Evolutionary conservation across 192 early-diverging fungal species (phyloP).

Genomic region (Backusella morwellensis): DNA sequence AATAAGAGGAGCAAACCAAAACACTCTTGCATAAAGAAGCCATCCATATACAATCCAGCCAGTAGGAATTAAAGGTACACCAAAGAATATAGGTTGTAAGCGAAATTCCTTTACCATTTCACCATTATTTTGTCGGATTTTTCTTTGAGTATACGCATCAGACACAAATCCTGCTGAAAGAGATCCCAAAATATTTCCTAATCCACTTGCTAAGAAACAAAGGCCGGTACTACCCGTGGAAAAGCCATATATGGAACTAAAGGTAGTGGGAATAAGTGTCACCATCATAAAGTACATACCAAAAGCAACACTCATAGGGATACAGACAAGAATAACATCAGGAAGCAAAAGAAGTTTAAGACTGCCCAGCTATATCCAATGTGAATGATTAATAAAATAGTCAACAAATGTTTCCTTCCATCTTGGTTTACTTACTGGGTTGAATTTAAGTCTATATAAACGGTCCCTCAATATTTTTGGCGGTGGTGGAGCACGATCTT

Average conservation of each 20-base stretch:
- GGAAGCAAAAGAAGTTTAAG: conserved; percentile 17
- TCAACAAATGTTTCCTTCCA: not conserved
- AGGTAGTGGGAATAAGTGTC: conserved; percentile 43
- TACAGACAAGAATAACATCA: conserved; percentile 21
- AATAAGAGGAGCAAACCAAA: conserved; percentile 10
- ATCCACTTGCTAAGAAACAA: conserved; percentile 46
- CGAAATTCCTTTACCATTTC: not conserved
- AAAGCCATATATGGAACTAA: conserved; percentile 39
- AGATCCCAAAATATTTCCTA: conserved; percentile 45
- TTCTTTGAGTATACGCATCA: not conserved
- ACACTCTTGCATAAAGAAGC: conserved; percentile 3
- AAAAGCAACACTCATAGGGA: conserved; percentile 45
- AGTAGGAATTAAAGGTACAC: conserved; percentile 8
- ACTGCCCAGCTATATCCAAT: conserved; percentile 9
- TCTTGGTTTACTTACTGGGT: conserved; percentile 9
- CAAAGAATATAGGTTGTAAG: conserved; percentile 18
- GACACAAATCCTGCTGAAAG: conserved; percentile 35
- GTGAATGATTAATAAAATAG: not conserved
- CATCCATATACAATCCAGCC: conserved; percentile 24
- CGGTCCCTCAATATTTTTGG: not conserved
- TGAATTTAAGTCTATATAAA: conserved; percentile 24
- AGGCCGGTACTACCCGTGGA: conserved; percentile 42
- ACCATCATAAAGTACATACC: conserved; percentile 49
- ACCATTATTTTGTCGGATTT: not conserved
- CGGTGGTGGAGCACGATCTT: not conserved